Evolutionary conservation across 805 yeast species (phyloP).

Genomic region (Torulaspora delbrueckii): DNA sequence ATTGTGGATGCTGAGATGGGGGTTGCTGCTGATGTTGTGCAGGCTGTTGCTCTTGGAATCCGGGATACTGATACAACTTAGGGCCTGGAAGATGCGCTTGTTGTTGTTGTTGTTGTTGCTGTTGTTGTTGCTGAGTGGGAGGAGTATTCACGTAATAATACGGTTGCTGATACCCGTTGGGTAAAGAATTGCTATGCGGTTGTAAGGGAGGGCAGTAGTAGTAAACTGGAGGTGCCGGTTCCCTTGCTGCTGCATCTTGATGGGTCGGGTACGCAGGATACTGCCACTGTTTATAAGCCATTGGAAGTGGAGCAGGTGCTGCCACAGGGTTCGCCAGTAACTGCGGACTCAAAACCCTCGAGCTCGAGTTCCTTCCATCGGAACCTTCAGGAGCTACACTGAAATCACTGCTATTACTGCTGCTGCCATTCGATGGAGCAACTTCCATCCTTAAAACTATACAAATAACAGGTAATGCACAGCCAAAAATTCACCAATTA

Average conservation of each 20-base stretch:
- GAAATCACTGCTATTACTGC: conserved; percentile 5
- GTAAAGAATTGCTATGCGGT: background rate
- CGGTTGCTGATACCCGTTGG: conserved; percentile 4
- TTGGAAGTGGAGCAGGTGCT: background rate
- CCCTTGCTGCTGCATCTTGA: conserved; percentile 2
- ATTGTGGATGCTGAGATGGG: conserved; percentile 2
- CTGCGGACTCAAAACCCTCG: conserved; percentile 5
- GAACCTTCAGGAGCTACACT: conserved; percentile 1
- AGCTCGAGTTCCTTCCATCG: background rate
- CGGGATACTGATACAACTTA: conserved; percentile 14
- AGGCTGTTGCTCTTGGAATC: conserved; percentile 15
- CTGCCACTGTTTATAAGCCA: conserved; percentile 11
- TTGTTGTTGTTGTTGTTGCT: conserved; percentile 12
- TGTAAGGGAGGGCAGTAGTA: conserved; percentile 10
- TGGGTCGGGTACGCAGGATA: conserved; percentile 10
- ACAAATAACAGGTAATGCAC: background rate
- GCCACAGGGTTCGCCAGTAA: conserved; percentile 3
- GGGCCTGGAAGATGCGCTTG: conserved; percentile 8
- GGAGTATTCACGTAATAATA: conserved; percentile 8
- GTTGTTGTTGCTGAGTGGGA: conserved; percentile 8
- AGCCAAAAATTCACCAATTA: background rate
- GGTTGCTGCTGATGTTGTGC: conserved; percentile 10
- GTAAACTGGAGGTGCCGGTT: conserved; percentile 5
- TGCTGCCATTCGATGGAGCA: conserved; percentile 6
- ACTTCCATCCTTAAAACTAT: conserved; percentile 2